phyloP scores from a whole-genome alignment of 768 basidiomycete species.

The Podaxis rugospora region DNA sequence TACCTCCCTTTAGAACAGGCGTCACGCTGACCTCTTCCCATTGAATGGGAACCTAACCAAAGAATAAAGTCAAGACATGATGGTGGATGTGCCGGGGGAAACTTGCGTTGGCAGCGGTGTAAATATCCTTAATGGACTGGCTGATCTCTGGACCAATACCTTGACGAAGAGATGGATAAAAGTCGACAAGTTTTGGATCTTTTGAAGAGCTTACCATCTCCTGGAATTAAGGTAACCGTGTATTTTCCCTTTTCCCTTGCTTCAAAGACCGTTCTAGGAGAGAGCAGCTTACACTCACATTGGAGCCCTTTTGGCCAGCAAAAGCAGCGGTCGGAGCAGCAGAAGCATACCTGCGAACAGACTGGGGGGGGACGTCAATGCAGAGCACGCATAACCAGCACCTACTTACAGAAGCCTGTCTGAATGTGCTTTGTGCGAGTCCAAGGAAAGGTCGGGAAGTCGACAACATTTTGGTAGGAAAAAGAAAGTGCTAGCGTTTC shows the following conservation, averaged over 20 bases:
- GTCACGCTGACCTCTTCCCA: constrained; percentile 99
- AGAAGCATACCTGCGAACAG: constrained; percentile 63
- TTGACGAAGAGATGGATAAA: constrained; percentile 22
- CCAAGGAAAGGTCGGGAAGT: constrained; percentile 51
- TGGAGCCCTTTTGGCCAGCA: constrained; percentile 82
- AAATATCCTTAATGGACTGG: constrained; percentile 93
- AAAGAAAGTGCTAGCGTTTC: constrained; percentile 12
- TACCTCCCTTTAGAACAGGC: constrained; percentile 89
- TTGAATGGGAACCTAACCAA: constrained; percentile 85
- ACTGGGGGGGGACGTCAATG: constrained; percentile 25
- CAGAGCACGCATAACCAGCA: constrained; percentile 8
- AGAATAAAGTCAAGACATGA: constrained; percentile 5
- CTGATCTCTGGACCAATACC: constrained; percentile 99
- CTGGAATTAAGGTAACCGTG: constrained; percentile 92
- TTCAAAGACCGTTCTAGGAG: background rate
- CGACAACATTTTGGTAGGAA: constrained; percentile 46
- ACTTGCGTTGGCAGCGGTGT: constrained; percentile 76
- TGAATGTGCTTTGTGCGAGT: constrained; percentile 49
- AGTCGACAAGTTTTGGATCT: background rate
- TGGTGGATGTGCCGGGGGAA: background rate
- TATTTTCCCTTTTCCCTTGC: constrained; percentile 75
- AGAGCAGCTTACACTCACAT: constrained; percentile 47
- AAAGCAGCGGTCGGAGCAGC: constrained; percentile 85
- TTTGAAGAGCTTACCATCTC: constrained; percentile 66
- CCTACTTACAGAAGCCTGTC: constrained; percentile 41